Base-by-base conservation (phyloP, 331 rosid species). In the Rhamnella rubrinervis region DNA sequence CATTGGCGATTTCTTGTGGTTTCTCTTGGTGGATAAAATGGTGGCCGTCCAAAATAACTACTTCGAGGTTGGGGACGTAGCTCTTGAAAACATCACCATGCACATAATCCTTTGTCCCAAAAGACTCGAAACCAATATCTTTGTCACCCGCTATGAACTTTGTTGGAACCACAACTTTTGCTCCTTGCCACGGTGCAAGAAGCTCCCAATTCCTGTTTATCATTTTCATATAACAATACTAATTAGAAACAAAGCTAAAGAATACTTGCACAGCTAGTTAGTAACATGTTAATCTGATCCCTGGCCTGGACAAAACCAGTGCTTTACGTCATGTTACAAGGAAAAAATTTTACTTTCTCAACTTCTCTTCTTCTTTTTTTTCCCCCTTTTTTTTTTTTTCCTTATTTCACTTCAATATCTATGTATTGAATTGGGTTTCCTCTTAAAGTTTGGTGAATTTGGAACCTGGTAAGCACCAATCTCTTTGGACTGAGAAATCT, bases 141-240 rank as follows among this genome's bases (percentile, higher is more conserved):
- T 66, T 72, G 82, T 71, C 64, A 6, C 82, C 78, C 5, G 46
- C 9, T 59, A 77, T 66, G 74, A 49, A 77, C 77, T 77, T 77
- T 17, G 71, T 71, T 2, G 82, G 74, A 19, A 77, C 74, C 16
- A 7, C 28, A 19, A 77, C 61, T 66, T 71, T 77, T 52, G 78
- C 72, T 66, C 77, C 82, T 66, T 77, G 82, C 82, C 82, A 77
- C 15, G 82, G 70, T 68, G 82, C 82, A 39, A 72, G 77, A 46
- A 77, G 82, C 57, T 77, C 78, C 82, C 82, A 72, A 61, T 31
- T 77, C 70, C 82, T 77, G 78, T 72, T 64, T 40, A 52, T 46
- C 55, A 69, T 46, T 23, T 6, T 59, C 31, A 67, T 20, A 28
- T 18, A 53, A 17, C 6, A 51, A 52, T 23, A 44, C 1, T 46